Evolutionary conservation across 768 basidiomycete species (phyloP).

Genomic region (Phaeolepiota aurea): DNA sequence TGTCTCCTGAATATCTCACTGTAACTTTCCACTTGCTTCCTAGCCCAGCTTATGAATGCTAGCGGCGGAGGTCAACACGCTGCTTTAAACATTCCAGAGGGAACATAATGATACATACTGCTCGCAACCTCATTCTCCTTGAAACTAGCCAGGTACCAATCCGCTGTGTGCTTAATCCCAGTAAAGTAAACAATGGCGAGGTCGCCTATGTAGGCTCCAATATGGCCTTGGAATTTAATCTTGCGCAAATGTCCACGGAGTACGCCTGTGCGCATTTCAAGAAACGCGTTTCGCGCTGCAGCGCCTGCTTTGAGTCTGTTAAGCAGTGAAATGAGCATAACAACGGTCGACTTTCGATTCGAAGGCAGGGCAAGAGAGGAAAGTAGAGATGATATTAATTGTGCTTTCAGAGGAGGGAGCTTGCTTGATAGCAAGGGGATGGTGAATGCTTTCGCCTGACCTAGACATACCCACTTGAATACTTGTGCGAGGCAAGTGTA

Average conservation of each 20-base stretch:
- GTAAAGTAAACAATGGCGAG: constrained; percentile 88
- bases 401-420: constrained; percentile 55
- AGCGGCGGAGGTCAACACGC: too few relatives aligned
- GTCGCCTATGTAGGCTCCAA: constrained; percentile 79
- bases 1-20: constrained; percentile 84
- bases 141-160: constrained; percentile 96
- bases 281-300: constrained; percentile 75
- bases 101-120: constrained; percentile 39
- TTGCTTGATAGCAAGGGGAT: constrained; percentile 49
- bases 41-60: constrained; percentile 97
- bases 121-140: constrained; percentile 93
- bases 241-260: constrained; percentile 73
- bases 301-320: constrained; percentile 68
- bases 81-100: neutral
- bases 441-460: constrained; percentile 50
- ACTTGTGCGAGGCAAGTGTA: too few relatives aligned
- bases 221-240: constrained; percentile 86
- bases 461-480: constrained; percentile 31
- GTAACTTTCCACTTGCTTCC: constrained; percentile 74
- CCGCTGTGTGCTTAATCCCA: constrained; percentile 92
- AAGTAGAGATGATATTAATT: constrained; percentile 63
- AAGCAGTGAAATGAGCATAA: constrained; percentile 65
- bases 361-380: constrained; percentile 66
- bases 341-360: constrained; percentile 69
- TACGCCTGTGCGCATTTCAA: constrained; percentile 68